Conservation (phyloP, 257 asterid species). For the Haberlea rhodopensis region DNA sequence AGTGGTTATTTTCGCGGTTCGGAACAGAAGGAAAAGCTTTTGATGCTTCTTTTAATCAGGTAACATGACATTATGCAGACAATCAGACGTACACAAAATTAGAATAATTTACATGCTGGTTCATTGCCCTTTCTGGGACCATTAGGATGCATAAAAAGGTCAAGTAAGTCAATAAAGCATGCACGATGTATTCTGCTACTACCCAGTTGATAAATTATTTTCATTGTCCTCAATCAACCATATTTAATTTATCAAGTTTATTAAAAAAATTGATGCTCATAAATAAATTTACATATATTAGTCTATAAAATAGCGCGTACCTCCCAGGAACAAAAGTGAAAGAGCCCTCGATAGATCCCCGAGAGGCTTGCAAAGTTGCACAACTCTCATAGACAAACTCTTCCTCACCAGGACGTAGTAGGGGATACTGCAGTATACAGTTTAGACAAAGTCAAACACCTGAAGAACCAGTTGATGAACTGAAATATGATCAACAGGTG, state of each 20-base stretch:
- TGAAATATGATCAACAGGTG: constrained; percentile 1
- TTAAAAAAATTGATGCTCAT: not conserved
- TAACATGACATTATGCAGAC: not conserved
- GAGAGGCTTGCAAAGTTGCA: constrained; percentile 38
- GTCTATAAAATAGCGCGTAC: constrained; percentile 34
- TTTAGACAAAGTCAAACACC: constrained; percentile 23
- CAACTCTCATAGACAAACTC: constrained; percentile 87
- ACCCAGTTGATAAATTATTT: not conserved
- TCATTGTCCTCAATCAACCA: not conserved
- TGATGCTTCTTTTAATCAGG: not conserved
- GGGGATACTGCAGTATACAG: constrained; percentile 66
- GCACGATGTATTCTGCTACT: not conserved
- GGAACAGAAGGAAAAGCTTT: not conserved
- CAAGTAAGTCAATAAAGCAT: not conserved
- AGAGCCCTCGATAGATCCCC: constrained; percentile 79
- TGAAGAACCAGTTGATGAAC: constrained; percentile 6
- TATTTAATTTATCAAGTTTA: not conserved
- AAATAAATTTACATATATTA: not conserved
- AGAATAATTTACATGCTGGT: too few relatives aligned
- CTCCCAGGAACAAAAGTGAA: constrained; percentile 94
- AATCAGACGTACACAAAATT: too few relatives aligned
- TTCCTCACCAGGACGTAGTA: constrained; percentile 64
- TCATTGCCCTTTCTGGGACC: too few relatives aligned
- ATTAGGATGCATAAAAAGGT: not conserved
- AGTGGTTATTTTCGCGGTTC: not conserved